Conservation (phyloP, 2,329 filamentous ascomycete species). For the Fusarium coicis region DNA sequence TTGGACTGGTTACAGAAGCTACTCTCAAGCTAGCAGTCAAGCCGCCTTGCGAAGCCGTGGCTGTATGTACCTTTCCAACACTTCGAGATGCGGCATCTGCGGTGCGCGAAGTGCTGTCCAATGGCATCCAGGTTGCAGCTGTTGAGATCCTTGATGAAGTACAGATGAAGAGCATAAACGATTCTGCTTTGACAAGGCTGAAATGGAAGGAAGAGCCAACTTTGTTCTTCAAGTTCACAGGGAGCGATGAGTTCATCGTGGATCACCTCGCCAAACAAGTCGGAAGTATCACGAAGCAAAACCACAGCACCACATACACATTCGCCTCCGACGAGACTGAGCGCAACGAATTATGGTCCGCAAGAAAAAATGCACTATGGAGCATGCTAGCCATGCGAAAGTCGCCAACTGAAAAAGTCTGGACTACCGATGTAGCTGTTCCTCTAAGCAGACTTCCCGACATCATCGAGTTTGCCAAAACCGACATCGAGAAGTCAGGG, state of each 20-base stretch:
- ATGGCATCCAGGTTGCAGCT: conserved; percentile 76
- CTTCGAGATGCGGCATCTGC: conserved; percentile 80
- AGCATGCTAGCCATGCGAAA: conserved; percentile 77
- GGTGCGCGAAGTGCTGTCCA: conserved; percentile 77
- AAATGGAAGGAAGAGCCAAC: conserved; percentile 80
- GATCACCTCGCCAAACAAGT: conserved; percentile 83
- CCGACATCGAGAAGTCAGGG: conserved; percentile 85
- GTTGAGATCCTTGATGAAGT: conserved; percentile 91
- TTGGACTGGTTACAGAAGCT: conserved; percentile 82
- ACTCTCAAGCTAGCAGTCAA: conserved; percentile 74
- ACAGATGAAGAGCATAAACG: conserved; percentile 85
- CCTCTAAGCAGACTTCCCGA: conserved; percentile 79
- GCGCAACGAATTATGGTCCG: conserved; percentile 80
- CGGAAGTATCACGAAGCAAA: conserved; percentile 70
- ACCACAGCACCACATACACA: conserved; percentile 65
- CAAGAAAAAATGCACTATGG: conserved; percentile 84
- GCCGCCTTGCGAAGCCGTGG: conserved; percentile 79
- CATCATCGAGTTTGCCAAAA: conserved; percentile 84
- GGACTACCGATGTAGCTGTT: conserved; percentile 87
- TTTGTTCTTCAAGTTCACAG: conserved; percentile 87
- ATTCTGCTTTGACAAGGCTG: conserved; percentile 73
- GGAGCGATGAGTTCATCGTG: conserved; percentile 77
- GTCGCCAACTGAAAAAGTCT: background rate
- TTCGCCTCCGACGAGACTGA: conserved; percentile 78
- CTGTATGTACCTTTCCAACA: conserved; percentile 80